phyloP scores from a whole-genome alignment of 1,284 basidiomycete species.

The Cryptococcus amylolentus region DNA sequence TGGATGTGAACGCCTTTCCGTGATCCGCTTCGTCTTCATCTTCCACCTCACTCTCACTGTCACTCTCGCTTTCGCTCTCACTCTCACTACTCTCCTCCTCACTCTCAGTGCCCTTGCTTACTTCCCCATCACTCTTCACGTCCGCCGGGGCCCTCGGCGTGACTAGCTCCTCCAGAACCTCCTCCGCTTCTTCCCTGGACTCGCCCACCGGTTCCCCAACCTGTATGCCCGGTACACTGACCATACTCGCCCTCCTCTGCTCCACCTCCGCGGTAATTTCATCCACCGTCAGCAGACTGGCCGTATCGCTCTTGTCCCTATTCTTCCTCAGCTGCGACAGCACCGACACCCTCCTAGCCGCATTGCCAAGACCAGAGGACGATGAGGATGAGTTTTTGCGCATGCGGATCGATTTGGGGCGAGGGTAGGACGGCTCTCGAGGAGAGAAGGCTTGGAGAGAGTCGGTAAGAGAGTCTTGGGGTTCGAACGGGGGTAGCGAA shows the following conservation, averaged over 20 bases:
- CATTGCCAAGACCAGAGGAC: neutral
- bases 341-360: conserved; percentile 47
- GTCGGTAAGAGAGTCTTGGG: conserved; percentile 72
- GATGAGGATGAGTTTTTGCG: conserved; percentile 56
- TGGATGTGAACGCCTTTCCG: conserved; percentile 58
- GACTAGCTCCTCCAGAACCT: conserved; percentile 4
- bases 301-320: conserved; percentile 79
- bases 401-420: conserved; percentile 46
- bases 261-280: conserved; percentile 97
- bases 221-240: no score
- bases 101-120: conserved; percentile 30
- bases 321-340: conserved; percentile 73
- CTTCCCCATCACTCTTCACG: conserved; percentile 9
- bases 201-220: conserved; percentile 4
- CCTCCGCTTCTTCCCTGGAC: conserved; percentile 46
- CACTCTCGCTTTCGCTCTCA: conserved; percentile 48
- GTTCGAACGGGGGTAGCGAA: conserved; percentile 72
- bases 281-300: conserved; percentile 90
- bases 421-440: conserved; percentile 14
- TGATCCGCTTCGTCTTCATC: conserved; percentile 52
- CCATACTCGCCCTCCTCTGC: conserved; percentile 61
- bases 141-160: conserved; percentile 9
- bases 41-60: conserved; percentile 51
- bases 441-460: conserved; percentile 58
- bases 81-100: conserved; percentile 33